Evolutionary conservation across 768 basidiomycete genomes (phyloP).

Genomic region (Krasilnikovozyma curviuscula): DNA sequence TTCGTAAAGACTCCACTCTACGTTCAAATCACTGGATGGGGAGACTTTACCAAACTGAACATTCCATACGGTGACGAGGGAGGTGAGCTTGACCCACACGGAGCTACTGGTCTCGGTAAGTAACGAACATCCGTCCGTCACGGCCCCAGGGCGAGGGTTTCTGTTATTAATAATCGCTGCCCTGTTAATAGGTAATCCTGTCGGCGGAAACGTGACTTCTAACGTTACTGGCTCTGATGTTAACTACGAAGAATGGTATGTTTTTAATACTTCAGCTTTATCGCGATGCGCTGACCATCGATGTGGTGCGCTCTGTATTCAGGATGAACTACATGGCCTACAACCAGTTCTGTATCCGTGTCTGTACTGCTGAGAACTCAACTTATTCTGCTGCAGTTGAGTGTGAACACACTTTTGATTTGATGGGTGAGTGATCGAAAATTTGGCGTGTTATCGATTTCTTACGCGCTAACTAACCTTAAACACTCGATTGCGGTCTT

Average conservation of each 20-base stretch:
- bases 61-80: slow-evolving; percentile 27
- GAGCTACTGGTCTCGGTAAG: slow-evolving; percentile 23
- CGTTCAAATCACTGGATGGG: slow-evolving; percentile 33
- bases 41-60: slow-evolving; percentile 29
- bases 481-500: too few relatives aligned
- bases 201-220: slow-evolving; percentile 28
- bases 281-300: too few relatives aligned
- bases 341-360: slow-evolving; percentile 32
- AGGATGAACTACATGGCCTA: slow-evolving; percentile 16
- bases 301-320: too few relatives aligned
- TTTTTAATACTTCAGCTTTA: too few relatives aligned
- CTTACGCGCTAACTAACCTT: too few relatives aligned
- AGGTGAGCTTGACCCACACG: slow-evolving; percentile 33
- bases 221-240: slow-evolving; percentile 26
- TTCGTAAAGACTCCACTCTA: slow-evolving; percentile 33
- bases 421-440: too few relatives aligned
- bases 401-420: slow-evolving; percentile 24
- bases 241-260: slow-evolving; percentile 32
- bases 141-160: too few relatives aligned
- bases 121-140: too few relatives aligned
- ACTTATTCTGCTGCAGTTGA: slow-evolving; percentile 25
- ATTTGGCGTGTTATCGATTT: too few relatives aligned
- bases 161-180: too few relatives aligned
- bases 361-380: slow-evolving; percentile 31
- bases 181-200: slow-evolving; percentile 19